Conservation (phyloP, 495 filamentous ascomycete species). For the Aspergillus hancockii region DNA sequence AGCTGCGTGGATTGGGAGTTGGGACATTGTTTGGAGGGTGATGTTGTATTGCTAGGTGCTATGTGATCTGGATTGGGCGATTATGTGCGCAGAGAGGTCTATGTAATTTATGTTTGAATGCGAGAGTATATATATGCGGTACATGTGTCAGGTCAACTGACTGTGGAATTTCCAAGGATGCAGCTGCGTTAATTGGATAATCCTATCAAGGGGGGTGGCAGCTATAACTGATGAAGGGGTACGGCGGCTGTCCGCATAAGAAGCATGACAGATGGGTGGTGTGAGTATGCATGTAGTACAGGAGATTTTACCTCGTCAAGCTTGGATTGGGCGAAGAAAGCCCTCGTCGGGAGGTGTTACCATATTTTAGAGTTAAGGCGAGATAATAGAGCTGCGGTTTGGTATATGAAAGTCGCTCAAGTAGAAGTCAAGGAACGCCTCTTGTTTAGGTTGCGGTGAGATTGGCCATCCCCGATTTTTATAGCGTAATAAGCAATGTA, state of each 20-base stretch:
- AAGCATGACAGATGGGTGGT: no score
- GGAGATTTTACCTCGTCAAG: background rate
- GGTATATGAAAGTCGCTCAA: background rate
- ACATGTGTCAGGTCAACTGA: background rate
- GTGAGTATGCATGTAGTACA: background rate
- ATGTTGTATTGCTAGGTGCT: background rate
- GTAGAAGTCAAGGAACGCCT: no score
- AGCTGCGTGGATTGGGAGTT: background rate
- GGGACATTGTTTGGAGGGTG: background rate
- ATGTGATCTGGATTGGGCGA: no score
- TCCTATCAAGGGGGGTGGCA: background rate
- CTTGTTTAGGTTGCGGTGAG: no score
- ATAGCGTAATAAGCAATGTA: no score
- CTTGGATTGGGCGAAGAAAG: background rate
- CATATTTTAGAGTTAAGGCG: background rate
- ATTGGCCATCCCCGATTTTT: no score
- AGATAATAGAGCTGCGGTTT: background rate
- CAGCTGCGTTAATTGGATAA: background rate
- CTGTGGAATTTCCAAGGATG: background rate
- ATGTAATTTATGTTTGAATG: background rate
- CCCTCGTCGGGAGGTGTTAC: background rate
- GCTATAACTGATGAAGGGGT: background rate
- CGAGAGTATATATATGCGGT: background rate
- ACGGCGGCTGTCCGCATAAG: background rate
- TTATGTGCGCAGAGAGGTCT: no score